These are phyloP conservation scores for Globisporangium echinulatum DNA, from an alignment of 352 stramenopile species.

Conservation along the genomic window DNA sequence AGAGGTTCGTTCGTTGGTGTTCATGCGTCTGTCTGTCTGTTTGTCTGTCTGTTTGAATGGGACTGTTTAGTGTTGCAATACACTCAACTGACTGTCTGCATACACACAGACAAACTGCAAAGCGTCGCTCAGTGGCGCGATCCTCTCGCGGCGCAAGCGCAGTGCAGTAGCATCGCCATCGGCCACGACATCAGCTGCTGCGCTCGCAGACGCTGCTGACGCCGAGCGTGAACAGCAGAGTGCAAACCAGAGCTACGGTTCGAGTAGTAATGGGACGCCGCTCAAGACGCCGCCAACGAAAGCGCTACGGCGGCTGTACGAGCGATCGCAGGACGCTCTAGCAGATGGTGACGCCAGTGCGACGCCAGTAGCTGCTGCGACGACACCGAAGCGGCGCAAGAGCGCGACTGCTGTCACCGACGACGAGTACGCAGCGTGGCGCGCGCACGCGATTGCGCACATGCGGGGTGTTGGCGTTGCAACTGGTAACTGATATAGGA, in stretches of 20 bases:
- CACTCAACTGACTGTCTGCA: background rate
- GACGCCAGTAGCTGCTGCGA: background rate
- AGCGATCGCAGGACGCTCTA: background rate
- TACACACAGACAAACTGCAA: constrained; percentile 30
- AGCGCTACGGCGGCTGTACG: background rate
- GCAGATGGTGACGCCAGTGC: background rate
- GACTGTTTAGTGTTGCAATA: background rate
- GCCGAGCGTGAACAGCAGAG: constrained; percentile 2
- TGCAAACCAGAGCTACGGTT: too few species aligned
- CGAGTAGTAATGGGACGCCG: background rate
- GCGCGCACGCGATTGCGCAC: constrained; percentile 2
- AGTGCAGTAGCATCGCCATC: background rate
- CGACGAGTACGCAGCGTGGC: constrained; percentile 3
- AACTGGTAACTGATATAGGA: too few species aligned
- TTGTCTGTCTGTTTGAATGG: too few species aligned
- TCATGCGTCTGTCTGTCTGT: too few species aligned
- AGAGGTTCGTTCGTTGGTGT: constrained; percentile 21
- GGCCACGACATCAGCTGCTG: background rate
- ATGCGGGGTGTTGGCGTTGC: background rate
- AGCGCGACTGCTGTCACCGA: background rate
- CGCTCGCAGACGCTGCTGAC: constrained; percentile 6
- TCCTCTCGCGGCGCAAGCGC: constrained; percentile 31
- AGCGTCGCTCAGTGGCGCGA: constrained; percentile 29
- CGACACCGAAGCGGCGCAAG: background rate
- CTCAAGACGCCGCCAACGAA: background rate